These are phyloP conservation scores for Teunomyces cretensis DNA, from an alignment of 805 yeast species.

Conservation along the genomic window DNA sequence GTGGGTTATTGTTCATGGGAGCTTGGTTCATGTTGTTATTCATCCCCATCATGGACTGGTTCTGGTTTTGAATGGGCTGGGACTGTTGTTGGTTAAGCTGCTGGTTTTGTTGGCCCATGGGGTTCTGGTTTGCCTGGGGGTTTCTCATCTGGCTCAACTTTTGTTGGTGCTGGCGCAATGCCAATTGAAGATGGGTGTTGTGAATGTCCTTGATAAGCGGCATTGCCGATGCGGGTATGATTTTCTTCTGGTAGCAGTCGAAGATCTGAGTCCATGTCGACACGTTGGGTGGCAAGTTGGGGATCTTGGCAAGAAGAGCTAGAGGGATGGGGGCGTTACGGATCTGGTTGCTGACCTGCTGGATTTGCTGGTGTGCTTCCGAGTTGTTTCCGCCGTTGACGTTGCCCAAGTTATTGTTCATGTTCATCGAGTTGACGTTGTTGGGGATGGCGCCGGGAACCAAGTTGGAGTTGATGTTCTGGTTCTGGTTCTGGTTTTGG, in stretches of 20 bases:
- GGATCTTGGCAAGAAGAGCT: conserved; percentile 61
- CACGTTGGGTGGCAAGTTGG: conserved; percentile 74
- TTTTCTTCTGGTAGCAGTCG: conserved; percentile 57
- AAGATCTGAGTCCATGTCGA: conserved; percentile 81
- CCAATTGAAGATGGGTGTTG: conserved; percentile 60
- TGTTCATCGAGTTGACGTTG: conserved; percentile 15
- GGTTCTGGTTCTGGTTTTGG: conserved; percentile 9
- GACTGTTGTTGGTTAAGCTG: conserved; percentile 9
- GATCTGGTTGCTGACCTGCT: conserved; percentile 43
- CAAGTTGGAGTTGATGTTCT: conserved; percentile 20
- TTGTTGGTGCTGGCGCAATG: conserved; percentile 50
- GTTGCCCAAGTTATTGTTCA: not conserved
- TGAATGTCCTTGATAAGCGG: conserved; percentile 66
- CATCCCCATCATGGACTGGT: conserved; percentile 10
- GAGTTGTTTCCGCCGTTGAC: conserved; percentile 1
- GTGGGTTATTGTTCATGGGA: conserved; percentile 13
- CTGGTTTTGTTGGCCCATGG: conserved; percentile 11
- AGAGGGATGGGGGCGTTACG: conserved; percentile 73
- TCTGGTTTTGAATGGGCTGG: conserved; percentile 10
- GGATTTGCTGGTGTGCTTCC: conserved; percentile 33
- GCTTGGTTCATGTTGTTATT: conserved; percentile 6
- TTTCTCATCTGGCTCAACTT: conserved; percentile 25
- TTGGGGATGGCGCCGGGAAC: conserved; percentile 9
- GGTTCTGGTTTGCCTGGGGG: conserved; percentile 8
- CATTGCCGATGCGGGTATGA: conserved; percentile 58